Evolutionary conservation across 2,329 filamentous ascomycete species (phyloP).

Genomic region (Parascedosporium putredinis): DNA sequence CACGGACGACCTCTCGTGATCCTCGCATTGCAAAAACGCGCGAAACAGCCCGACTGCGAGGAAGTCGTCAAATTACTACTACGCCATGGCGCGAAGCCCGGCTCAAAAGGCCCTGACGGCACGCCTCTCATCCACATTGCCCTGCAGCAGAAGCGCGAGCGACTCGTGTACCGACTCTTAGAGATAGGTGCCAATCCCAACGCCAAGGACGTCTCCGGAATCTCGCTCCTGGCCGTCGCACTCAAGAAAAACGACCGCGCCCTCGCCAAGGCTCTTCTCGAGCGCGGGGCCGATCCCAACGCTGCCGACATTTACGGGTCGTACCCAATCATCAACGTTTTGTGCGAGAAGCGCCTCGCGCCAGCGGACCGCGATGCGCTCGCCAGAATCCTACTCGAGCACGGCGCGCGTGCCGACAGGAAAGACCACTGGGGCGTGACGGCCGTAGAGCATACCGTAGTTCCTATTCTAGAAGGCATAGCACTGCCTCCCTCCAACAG

Average conservation of each 20-base stretch:
- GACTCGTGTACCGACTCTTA: constrained; percentile 19
- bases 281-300: constrained; percentile 9
- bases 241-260: constrained; percentile 14
- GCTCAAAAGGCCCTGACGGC: not conserved
- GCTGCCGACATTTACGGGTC: constrained; percentile 11
- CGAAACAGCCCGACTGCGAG: constrained; percentile 11
- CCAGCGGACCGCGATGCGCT: constrained; percentile 21
- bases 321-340: constrained; percentile 19
- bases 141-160: constrained; percentile 12
- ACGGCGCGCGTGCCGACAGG: constrained; percentile 18
- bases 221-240: constrained; percentile 20
- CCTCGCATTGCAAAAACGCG: constrained; percentile 17
- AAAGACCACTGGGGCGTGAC: constrained; percentile 11
- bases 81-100: constrained; percentile 8
- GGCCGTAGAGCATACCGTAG: constrained; percentile 2
- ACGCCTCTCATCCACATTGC: not conserved
- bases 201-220: constrained; percentile 19
- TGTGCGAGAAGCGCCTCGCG: constrained; percentile 13
- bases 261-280: not conserved
- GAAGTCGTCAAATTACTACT: constrained; percentile 21
- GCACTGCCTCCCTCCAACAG: constrained; percentile 15
- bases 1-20: constrained; percentile 20
- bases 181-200: constrained; percentile 25
- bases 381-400: constrained; percentile 18
- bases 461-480: constrained; percentile 9